Evolutionary conservation across 2,329 filamentous ascomycete species (phyloP).

Genomic region (Geoglossum cookeanum): DNA sequence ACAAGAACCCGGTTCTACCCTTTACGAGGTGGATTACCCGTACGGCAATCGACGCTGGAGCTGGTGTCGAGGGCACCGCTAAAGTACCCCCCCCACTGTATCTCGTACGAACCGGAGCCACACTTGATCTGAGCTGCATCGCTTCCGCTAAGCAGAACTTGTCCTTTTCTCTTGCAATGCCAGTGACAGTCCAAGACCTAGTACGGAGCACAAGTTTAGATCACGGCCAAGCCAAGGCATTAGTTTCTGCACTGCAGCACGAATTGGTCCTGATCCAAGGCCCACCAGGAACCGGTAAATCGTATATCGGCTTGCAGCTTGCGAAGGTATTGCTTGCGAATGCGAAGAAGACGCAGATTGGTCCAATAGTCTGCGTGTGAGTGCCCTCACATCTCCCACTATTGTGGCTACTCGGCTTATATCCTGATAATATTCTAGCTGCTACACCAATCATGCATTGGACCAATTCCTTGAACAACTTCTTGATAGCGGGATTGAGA

Average conservation of each 20-base stretch:
- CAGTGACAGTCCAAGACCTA: slow-evolving; percentile 17
- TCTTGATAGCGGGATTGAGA: slow-evolving; percentile 8
- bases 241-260: slow-evolving; percentile 33
- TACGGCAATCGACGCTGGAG: too few species aligned
- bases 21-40: too few species aligned
- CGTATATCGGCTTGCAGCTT: slow-evolving; percentile 38
- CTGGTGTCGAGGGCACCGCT: too few species aligned
- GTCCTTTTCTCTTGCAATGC: slow-evolving; percentile 13
- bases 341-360: slow-evolving; percentile 18
- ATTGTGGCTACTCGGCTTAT: neutral
- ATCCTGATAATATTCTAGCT: slow-evolving; percentile 10
- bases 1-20: too few species aligned
- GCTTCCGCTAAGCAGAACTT: slow-evolving; percentile 7
- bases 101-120: slow-evolving; percentile 7
- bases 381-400: neutral
- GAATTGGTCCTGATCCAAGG: slow-evolving; percentile 46
- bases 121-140: slow-evolving; percentile 11
- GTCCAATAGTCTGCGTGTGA: slow-evolving; percentile 30
- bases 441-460: slow-evolving; percentile 28
- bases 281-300: slow-evolving; percentile 52
- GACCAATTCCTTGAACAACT: slow-evolving; percentile 17
- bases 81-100: slow-evolving; percentile 11
- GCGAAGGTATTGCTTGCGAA: slow-evolving; percentile 31
- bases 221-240: slow-evolving; percentile 26
- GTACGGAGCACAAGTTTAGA: slow-evolving; percentile 30